Evolutionary conservation across 495 filamentous ascomycete species (phyloP).

Genomic region (Trichoderma asperelloides): DNA sequence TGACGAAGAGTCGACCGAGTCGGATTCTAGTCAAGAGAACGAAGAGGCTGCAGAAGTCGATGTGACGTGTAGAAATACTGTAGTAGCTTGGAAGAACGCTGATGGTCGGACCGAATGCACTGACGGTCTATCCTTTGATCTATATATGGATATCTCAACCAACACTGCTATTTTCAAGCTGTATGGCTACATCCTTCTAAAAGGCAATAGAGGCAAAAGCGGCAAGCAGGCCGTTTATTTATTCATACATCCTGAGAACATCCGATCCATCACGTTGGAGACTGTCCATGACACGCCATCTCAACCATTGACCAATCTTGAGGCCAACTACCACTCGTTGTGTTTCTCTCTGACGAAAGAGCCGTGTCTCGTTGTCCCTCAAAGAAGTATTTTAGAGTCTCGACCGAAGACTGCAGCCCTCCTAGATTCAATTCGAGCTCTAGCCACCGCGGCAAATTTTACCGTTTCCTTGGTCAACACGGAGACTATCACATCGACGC

Average conservation of each 20-base stretch:
- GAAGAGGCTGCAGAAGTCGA: background rate
- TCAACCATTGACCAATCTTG: background rate
- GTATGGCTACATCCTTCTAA: background rate
- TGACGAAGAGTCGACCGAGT: background rate
- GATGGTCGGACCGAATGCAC: background rate
- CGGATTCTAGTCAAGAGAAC: background rate
- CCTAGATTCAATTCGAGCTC: background rate
- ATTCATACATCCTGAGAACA: background rate
- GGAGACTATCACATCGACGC: background rate
- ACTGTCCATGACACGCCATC: background rate
- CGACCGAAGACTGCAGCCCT: background rate
- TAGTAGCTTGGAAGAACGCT: background rate
- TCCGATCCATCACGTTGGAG: background rate
- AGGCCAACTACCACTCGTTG: background rate
- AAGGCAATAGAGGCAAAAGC: background rate
- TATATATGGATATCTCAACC: background rate
- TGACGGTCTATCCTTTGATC: background rate
- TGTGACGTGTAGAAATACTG: background rate
- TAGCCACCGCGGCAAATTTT: background rate
- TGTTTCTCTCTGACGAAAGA: background rate
- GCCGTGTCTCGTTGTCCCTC: background rate
- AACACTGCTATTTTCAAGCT: background rate
- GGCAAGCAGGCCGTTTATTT: background rate
- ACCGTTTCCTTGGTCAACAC: background rate
- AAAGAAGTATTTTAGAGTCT: background rate